Percentiles rank a stretch among this genome's conserved stretches.
phyloP scores from a whole-genome alignment of 768 basidiomycete genomes.

The Pleurotus cornucopiae region DNA sequence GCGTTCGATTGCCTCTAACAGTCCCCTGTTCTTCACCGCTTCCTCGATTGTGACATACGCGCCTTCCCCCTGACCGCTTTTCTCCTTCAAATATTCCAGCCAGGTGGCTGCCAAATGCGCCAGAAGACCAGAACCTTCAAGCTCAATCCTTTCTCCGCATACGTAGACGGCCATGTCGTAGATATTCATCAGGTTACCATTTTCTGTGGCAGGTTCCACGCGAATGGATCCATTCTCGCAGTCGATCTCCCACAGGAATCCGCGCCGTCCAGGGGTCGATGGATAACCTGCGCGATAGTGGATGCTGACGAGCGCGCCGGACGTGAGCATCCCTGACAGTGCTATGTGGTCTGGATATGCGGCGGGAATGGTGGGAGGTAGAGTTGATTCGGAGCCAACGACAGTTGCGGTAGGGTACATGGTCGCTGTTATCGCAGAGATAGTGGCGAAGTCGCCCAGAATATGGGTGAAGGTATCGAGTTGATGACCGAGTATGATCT shows the following conservation, averaged over 20 bases:
- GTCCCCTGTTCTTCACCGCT: constrained; percentile 14
- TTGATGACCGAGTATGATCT: constrained; percentile 23
- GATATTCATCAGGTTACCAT: not conserved
- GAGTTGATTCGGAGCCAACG: constrained; percentile 15
- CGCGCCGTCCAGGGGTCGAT: constrained; percentile 8
- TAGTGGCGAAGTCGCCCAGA: constrained; percentile 26
- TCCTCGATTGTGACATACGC: constrained; percentile 17
- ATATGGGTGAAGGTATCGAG: constrained; percentile 22
- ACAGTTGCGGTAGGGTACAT: constrained; percentile 22
- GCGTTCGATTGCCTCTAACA: constrained; percentile 14
- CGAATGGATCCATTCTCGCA: constrained; percentile 13
- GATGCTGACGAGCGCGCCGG: constrained; percentile 24
- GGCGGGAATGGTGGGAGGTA: constrained; percentile 19
- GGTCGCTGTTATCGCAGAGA: constrained; percentile 20
- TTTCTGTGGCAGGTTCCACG: constrained; percentile 11
- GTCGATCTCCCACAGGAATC: constrained; percentile 14
- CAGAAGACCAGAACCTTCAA: not conserved
- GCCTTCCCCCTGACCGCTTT: constrained; percentile 7
- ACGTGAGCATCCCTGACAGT: constrained; percentile 23
- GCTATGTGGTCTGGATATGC: constrained; percentile 22
- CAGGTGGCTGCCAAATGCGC: constrained; percentile 3
- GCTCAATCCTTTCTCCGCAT: constrained; percentile 13
- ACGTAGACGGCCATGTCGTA: constrained; percentile 13
- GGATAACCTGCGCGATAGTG: constrained; percentile 19
- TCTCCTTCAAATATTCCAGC: constrained; percentile 10